A percentile compares a stretch with the other conserved stretches of the same genome.
These are phyloP conservation scores for Leavenworthia alabamica DNA, from an alignment of 345 rosid genomes.

Conservation along the genomic window DNA sequence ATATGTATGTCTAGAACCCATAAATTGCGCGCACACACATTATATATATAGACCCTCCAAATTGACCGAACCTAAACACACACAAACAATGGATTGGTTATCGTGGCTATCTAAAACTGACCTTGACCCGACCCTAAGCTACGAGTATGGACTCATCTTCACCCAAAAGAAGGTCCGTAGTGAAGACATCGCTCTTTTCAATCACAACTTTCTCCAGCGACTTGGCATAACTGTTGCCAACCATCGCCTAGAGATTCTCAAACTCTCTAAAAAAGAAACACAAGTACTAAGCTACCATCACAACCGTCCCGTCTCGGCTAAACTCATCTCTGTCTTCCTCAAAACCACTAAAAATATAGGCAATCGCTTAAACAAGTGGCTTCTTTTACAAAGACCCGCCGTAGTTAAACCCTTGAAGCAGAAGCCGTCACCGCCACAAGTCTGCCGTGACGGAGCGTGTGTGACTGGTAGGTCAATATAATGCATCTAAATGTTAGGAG, in stretches of 20 bases:
- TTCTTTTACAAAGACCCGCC: slow-evolving; percentile 29
- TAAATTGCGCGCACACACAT: too few relatives aligned
- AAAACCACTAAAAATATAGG: slow-evolving; percentile 40
- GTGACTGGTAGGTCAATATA: slow-evolving; percentile 28
- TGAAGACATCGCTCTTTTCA: slow-evolving; percentile 63
- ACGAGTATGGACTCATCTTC: slow-evolving; percentile 58
- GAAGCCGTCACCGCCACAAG: slow-evolving; percentile 26
- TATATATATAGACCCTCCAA: too few relatives aligned
- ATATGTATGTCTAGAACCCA: too few relatives aligned
- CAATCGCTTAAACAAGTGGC: slow-evolving; percentile 41
- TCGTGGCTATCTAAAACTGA: too few relatives aligned
- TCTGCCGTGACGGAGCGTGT: slow-evolving; percentile 12
- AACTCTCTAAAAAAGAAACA: slow-evolving; percentile 50
- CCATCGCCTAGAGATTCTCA: slow-evolving; percentile 77
- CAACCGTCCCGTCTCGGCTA: slow-evolving; percentile 23
- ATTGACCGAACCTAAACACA: too few relatives aligned
- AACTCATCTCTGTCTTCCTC: slow-evolving; percentile 37
- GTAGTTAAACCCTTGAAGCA: slow-evolving; percentile 33
- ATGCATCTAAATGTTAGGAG: not conserved
- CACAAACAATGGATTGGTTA: too few relatives aligned
- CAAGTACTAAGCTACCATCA: not conserved
- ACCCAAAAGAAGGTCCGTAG: slow-evolving; percentile 53
- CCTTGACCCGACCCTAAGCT: too few relatives aligned
- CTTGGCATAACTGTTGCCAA: slow-evolving; percentile 73
- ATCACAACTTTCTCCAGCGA: slow-evolving; percentile 71